phyloP scores from a whole-genome alignment of 1,284 basidiomycete genomes.

The Trichosporon sp. region DNA sequence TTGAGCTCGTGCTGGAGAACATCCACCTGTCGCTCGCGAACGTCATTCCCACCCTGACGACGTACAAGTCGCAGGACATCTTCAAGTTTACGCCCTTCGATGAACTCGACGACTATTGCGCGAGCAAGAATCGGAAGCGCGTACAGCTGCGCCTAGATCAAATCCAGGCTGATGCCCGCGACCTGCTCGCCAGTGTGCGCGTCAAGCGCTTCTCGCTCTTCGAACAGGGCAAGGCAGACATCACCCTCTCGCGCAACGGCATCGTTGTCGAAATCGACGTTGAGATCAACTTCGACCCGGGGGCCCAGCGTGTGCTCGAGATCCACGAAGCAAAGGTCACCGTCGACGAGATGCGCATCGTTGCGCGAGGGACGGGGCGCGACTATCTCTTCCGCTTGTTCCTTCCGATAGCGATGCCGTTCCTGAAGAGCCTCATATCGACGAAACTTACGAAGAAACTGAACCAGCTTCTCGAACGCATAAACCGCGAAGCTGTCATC shows the following conservation, averaged over 20 bases:
- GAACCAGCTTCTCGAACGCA: neutral
- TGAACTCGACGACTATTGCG: slow-evolving; percentile 14
- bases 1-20: slow-evolving; percentile 31
- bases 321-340: slow-evolving; percentile 21
- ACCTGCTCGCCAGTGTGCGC: slow-evolving; percentile 16
- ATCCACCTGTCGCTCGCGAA: slow-evolving; percentile 27
- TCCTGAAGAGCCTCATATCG: slow-evolving; percentile 19
- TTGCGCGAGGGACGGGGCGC: neutral
- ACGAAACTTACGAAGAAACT: slow-evolving; percentile 9
- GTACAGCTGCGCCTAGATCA: slow-evolving; percentile 17
- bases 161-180: slow-evolving; percentile 28
- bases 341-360: slow-evolving; percentile 25
- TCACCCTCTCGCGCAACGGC: slow-evolving; percentile 25
- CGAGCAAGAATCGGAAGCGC: neutral
- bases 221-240: slow-evolving; percentile 63
- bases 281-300: slow-evolving; percentile 22
- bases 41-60: slow-evolving; percentile 25
- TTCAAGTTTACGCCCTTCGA: slow-evolving; percentile 25
- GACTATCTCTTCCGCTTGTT: slow-evolving; percentile 21
- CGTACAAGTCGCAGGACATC: slow-evolving; percentile 21
- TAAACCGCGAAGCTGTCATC: slow-evolving; percentile 15
- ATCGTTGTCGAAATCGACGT: slow-evolving; percentile 23
- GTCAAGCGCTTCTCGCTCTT: slow-evolving; percentile 63
- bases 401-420: slow-evolving; percentile 18
- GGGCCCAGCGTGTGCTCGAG: slow-evolving; percentile 2